Base-by-base conservation (phyloP, 179 eudicot species). In the Spergularia azorica region DNA sequence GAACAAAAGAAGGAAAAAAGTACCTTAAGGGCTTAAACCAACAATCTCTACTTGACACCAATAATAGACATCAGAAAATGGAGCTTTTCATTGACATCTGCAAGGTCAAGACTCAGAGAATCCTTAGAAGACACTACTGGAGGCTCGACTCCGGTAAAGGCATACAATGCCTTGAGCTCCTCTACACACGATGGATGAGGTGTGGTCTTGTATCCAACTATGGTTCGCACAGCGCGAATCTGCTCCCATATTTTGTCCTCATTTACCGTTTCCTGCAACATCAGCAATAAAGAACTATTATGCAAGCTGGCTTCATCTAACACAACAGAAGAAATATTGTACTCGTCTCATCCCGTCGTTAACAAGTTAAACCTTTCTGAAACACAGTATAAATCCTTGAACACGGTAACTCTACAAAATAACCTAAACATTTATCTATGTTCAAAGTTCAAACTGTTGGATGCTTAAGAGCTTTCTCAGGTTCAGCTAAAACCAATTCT, bases 101-200 rank as follows among this genome's bases (percentile, higher is more conserved):
- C 82, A 20, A 85, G 81, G 77, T 85, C 88, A 1, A 75, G 39
- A 36, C 39, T 36, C 39, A 2, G 21, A 5, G 85, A 10, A 56
- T 81, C 83, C 26, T 59, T 78, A 10, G 82, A 81, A 0, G 86
- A 77, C 32, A 80, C 77, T 21, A 80, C 77, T 21, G 95, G 92
- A 61, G 87, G 95, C 86, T 92, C 95, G 3, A 95, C 89, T 67
- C 98, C 96, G 0, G 97, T 89, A 82, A 94, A 94, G 51, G 84
- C 56, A 56, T 88, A 94, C 62, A 94, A 84, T 13, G 93, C 96
- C 79, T 82, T 86, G 21, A 94, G 88, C 79, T 94, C 97, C 71
- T 84, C 96, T 0, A 73, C 20, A 51, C 78, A 88, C 0, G 89
- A 83, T 15, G 76, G 8, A 2, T 73, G 84, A 5, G 76, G 84